These are phyloP conservation scores for Botrytis deweyae DNA, from an alignment of 2,329 filamentous ascomycete species.

Conservation along the genomic window DNA sequence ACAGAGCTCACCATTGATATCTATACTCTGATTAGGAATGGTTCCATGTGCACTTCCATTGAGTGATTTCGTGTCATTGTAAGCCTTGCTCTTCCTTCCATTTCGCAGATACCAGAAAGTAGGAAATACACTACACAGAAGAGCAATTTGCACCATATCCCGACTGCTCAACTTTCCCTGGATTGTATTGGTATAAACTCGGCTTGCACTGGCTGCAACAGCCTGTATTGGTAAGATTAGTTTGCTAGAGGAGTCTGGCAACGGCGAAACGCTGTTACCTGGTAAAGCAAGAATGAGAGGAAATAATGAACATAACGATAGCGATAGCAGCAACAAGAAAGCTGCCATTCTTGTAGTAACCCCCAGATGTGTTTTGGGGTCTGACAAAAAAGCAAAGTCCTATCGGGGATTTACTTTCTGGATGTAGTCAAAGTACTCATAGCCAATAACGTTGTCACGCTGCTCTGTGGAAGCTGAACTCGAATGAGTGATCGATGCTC, in stretches of 20 bases:
- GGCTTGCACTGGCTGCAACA: constrained; percentile 26
- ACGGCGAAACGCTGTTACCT: constrained; percentile 7
- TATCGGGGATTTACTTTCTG: constrained; percentile 18
- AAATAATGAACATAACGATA: constrained; percentile 7
- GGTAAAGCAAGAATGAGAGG: constrained; percentile 16
- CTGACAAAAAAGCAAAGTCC: constrained; percentile 14
- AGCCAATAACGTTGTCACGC: constrained; percentile 21
- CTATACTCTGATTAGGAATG: constrained; percentile 22
- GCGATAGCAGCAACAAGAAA: constrained; percentile 6
- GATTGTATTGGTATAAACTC: constrained; percentile 26
- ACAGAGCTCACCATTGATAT: constrained; percentile 30
- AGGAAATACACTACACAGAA: constrained; percentile 29
- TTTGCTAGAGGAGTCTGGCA: constrained; percentile 12
- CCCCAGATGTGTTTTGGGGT: neutral
- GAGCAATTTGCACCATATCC: constrained; percentile 32
- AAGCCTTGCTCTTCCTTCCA: constrained; percentile 27
- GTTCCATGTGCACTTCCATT: constrained; percentile 4
- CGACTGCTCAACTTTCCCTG: constrained; percentile 28
- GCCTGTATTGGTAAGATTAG: constrained; percentile 22
- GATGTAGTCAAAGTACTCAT: constrained; percentile 7
- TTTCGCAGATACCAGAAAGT: constrained; percentile 32
- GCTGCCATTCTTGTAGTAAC: constrained; percentile 15
- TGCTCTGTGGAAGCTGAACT: constrained; percentile 2
- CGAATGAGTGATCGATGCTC: neutral
- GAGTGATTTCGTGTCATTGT: constrained; percentile 22